Percentiles rank a stretch among this genome's conserved stretches.
Conservation (phyloP, 2,329 filamentous ascomycete genomes). For the Cordyceps tenuipes region DNA sequence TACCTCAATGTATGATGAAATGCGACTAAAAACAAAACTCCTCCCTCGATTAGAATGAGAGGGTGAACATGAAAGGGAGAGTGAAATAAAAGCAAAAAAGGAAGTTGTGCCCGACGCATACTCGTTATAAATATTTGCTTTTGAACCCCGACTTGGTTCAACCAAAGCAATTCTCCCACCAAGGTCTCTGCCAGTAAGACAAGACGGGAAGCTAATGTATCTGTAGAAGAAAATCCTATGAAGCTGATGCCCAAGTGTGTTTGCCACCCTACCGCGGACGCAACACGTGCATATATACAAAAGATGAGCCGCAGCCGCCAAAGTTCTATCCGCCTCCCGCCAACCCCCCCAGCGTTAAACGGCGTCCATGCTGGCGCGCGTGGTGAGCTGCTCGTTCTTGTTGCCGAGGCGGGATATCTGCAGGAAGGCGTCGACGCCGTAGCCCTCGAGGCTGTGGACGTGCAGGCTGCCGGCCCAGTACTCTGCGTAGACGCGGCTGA, state of each 20-base stretch:
- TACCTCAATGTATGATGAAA: background rate
- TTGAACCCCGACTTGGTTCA: background rate
- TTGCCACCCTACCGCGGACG: background rate
- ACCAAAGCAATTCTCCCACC: background rate
- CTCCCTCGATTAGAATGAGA: background rate
- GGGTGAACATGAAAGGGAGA: background rate
- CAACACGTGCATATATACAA: background rate
- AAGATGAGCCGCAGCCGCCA: background rate
- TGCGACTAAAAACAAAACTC: background rate
- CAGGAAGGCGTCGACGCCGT: constrained; percentile 90
- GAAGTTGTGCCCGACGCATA: background rate
- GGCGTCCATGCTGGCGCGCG: constrained; percentile 67
- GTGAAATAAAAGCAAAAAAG: background rate
- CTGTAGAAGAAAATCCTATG: background rate
- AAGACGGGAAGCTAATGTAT: background rate
- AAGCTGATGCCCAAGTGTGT: too few relatives aligned
- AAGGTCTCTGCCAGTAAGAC: background rate
- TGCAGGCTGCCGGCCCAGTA: constrained; percentile 95
- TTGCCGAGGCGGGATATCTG: constrained; percentile 96
- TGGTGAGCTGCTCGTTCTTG: constrained; percentile 90
- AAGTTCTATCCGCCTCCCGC: background rate
- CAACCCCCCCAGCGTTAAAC: constrained; percentile 35
- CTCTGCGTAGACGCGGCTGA: constrained; percentile 91
- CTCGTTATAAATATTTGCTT: background rate
- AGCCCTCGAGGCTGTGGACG: constrained; percentile 87